A percentile compares a stretch with the other conserved stretches of the same genome.
Conservation (phyloP, 371 early-diverging fungal genomes). For the Mycotypha africana region DNA sequence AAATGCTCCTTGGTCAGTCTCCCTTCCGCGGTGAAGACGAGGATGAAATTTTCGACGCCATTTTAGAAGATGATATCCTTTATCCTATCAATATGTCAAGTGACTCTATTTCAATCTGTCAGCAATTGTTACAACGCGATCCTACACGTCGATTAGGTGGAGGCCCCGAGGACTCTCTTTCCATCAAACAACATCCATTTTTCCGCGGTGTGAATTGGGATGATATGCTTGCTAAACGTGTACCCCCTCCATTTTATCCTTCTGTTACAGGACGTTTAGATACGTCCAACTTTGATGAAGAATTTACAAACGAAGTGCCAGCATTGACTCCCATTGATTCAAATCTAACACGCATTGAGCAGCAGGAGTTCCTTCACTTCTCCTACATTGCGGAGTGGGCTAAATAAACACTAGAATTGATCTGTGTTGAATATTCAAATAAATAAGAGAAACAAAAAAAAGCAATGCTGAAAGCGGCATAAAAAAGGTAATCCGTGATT, state of each 20-base stretch:
- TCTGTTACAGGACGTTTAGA: slow-evolving; percentile 73
- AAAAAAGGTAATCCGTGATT: too few relatives aligned
- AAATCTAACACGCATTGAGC: slow-evolving; percentile 72
- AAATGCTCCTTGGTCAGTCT: slow-evolving; percentile 90
- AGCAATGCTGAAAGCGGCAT: too few relatives aligned
- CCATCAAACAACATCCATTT: slow-evolving; percentile 92
- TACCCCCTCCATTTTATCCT: slow-evolving; percentile 89
- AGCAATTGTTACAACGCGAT: slow-evolving; percentile 86
- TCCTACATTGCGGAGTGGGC: slow-evolving; percentile 91
- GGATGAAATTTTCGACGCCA: slow-evolving; percentile 93
- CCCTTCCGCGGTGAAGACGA: slow-evolving; percentile 95
- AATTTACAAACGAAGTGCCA: slow-evolving; percentile 88
- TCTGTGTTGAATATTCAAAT: too few relatives aligned
- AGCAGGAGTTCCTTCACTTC: slow-evolving; percentile 89
- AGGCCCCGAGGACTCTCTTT: slow-evolving; percentile 76
- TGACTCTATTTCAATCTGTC: slow-evolving; percentile 83
- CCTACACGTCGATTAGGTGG: slow-evolving; percentile 83
- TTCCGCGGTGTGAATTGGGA: slow-evolving; percentile 94
- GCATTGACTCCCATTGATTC: slow-evolving; percentile 84
- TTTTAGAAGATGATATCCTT: slow-evolving; percentile 85
- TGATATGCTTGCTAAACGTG: slow-evolving; percentile 74
- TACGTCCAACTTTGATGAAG: slow-evolving; percentile 93
- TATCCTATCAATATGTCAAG: slow-evolving; percentile 88
- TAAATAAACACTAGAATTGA: too few relatives aligned
- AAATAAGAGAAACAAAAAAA: too few relatives aligned